A percentile compares a stretch with the other conserved stretches of the same genome.
Conservation (phyloP, 2,329 filamentous ascomycete genomes). For the Penicillium hesseltinei region DNA sequence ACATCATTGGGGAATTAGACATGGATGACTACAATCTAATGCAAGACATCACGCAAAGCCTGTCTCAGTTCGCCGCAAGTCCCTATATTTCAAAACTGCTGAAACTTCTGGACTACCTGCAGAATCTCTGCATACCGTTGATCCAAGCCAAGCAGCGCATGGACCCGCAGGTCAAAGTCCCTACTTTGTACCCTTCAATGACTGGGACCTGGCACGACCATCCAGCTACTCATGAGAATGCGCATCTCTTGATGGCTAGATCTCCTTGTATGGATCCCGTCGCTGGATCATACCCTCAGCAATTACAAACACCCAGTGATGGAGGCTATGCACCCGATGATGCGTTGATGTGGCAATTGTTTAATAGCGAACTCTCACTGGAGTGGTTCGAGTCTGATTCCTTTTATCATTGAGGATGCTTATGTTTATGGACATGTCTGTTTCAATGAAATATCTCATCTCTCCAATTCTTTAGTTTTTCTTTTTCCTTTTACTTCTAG, state of each 20-base stretch:
- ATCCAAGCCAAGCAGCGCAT: slow-evolving; percentile 12
- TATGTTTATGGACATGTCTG: not conserved
- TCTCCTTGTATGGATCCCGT: not conserved
- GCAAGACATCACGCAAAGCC: slow-evolving; percentile 15
- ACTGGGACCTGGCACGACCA: not conserved
- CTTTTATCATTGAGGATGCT: not conserved
- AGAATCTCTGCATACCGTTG: slow-evolving; percentile 14
- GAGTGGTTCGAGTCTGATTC: slow-evolving; percentile 15
- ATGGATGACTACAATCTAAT: slow-evolving; percentile 21
- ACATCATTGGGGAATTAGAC: slow-evolving; percentile 23
- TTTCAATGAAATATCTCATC: not conserved
- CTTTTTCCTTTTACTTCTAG: not conserved
- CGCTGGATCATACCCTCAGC: not conserved
- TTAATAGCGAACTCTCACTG: slow-evolving; percentile 23
- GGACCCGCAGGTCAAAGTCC: slow-evolving; percentile 4
- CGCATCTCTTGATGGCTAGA: not conserved
- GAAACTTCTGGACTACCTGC: slow-evolving; percentile 16
- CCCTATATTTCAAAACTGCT: slow-evolving; percentile 20
- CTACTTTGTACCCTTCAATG: slow-evolving; percentile 9
- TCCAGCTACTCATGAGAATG: not conserved
- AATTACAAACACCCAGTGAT: not conserved
- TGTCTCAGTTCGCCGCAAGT: slow-evolving; percentile 19
- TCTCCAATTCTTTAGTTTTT: not conserved
- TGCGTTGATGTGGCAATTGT: slow-evolving; percentile 24
- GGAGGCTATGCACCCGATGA: slow-evolving; percentile 11